These are phyloP conservation scores for Candida sphagnicola DNA, from an alignment of 805 yeast genomes.

Conservation along the genomic window DNA sequence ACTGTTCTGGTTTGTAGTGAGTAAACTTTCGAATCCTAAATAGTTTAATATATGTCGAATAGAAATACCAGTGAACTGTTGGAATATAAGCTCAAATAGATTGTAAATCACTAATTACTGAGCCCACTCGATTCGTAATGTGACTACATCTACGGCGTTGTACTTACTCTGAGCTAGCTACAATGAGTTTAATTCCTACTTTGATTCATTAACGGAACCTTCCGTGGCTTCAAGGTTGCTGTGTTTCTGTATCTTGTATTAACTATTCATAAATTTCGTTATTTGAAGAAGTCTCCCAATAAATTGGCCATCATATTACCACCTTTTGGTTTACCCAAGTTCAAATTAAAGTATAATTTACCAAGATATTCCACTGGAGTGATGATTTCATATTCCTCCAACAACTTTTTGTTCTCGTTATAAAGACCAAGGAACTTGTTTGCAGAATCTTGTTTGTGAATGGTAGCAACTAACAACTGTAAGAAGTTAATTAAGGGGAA, in stretches of 20 bases:
- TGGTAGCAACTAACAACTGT: slow-evolving; percentile 58
- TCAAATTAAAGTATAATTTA: slow-evolving; percentile 55
- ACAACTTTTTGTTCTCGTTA: slow-evolving; percentile 42
- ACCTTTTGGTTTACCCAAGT: slow-evolving; percentile 36
- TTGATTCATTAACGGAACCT: no score
- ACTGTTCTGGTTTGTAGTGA: no score
- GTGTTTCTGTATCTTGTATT: background rate
- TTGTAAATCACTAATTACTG: no score
- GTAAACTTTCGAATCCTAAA: no score
- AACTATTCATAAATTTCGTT: slow-evolving; percentile 1
- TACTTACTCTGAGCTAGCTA: no score
- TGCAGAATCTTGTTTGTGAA: slow-evolving; percentile 44
- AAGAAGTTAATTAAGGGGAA: slow-evolving; percentile 59
- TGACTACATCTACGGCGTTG: no score
- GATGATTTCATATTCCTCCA: slow-evolving; percentile 31
- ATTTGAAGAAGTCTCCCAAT: slow-evolving; percentile 55
- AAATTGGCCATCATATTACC: slow-evolving; percentile 49
- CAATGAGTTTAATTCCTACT: no score
- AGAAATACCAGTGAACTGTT: no score
- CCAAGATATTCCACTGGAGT: slow-evolving; percentile 57
- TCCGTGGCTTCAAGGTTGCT: no score
- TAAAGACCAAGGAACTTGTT: slow-evolving; percentile 53
- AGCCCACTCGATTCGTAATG: no score
- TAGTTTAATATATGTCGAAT: no score
- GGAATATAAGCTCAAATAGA: no score